phyloP scores from a whole-genome alignment of 2,329 filamentous ascomycete species.

The Fonsecaea monophora region DNA sequence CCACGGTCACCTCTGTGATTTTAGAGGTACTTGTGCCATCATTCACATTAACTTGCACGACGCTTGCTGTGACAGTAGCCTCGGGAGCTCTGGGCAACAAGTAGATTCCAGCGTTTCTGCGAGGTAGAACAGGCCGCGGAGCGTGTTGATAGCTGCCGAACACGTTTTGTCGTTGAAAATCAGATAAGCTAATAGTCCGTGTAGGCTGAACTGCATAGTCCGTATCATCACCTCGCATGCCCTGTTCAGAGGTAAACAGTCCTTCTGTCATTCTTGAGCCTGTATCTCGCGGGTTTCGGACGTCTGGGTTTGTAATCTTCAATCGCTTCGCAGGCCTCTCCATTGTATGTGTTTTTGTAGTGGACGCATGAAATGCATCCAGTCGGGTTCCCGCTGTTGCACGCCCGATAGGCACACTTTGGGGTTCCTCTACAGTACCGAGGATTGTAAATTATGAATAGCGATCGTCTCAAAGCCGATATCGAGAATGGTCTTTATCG shows the following conservation, averaged over 20 bases:
- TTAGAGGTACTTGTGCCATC: constrained; percentile 35
- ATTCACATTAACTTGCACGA: constrained; percentile 38
- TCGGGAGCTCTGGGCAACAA: constrained; percentile 34
- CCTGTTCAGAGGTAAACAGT: constrained; percentile 37
- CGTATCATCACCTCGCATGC: constrained; percentile 31
- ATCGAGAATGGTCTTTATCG: constrained; percentile 11
- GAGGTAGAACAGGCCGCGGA: constrained; percentile 23
- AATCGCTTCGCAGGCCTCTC: constrained; percentile 39
- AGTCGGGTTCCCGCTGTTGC: background rate
- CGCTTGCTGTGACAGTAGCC: constrained; percentile 36
- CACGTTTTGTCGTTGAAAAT: constrained; percentile 35
- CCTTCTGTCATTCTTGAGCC: constrained; percentile 36
- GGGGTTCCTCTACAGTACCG: background rate
- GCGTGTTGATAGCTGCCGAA: constrained; percentile 27
- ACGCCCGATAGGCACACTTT: background rate
- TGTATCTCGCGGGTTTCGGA: constrained; percentile 35
- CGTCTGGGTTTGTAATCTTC: constrained; percentile 36
- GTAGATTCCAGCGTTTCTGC: constrained; percentile 32
- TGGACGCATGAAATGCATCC: constrained; percentile 16
- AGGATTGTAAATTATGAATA: background rate
- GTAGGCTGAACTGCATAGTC: constrained; percentile 24
- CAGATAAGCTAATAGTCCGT: constrained; percentile 33
- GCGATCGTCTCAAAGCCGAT: constrained; percentile 8
- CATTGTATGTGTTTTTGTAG: constrained; percentile 25
- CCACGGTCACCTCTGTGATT: constrained; percentile 33